Evolutionary conservation across 2,329 filamentous ascomycete genomes (phyloP), one percentile per base, ranked within the genome.

Genomic region (Trichoderma cornu-damae): DNA sequence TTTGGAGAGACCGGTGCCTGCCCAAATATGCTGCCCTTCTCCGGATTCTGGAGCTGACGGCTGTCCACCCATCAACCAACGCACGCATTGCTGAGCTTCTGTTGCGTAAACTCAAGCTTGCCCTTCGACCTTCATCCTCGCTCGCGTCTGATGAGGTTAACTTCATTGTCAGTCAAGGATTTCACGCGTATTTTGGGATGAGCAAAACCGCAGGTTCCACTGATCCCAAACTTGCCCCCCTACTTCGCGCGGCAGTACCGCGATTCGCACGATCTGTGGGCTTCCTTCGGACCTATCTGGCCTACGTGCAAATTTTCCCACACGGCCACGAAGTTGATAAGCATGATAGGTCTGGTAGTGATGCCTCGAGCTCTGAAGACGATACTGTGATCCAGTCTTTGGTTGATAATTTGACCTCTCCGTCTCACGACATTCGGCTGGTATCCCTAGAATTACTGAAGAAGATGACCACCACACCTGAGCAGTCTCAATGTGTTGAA

Each of bases 141-240:
- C 71, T 84, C 51, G 77, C 79, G 2, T 83, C 81, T 3, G 80
- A 86, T 61, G 81, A 86, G 66, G 81, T 84, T n/a, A 79, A 83
- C 34, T 90, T 94, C 62, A 88, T 89, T 49, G 79, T 87, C 58
- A 88, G 87, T 8, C 85, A 85, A 62, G 89, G 88, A 0, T 90
- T 94, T 66, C 83, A 82, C 58, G 82, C 86, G 4, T 89, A 91
- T 64, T 77, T 90, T 24, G 78, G 82, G 48, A 84, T 89, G 78
- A 83, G 79, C 52, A 79, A 78, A 60, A 77, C 79, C 3, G 75
- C 81, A n/a, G 79, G 77, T 1, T 76, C 79, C 11, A 70, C 86
- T 5, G 84, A 90, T 59, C 66, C 74, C 18, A 76, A 77, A 6
- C 72, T 93, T n/a, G 84, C 84, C 67, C 83, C 84, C 2, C 71